phyloP scores from a whole-genome alignment of 371 early-diverging fungal species.

The Paramicrosporidium saccamoebae region DNA sequence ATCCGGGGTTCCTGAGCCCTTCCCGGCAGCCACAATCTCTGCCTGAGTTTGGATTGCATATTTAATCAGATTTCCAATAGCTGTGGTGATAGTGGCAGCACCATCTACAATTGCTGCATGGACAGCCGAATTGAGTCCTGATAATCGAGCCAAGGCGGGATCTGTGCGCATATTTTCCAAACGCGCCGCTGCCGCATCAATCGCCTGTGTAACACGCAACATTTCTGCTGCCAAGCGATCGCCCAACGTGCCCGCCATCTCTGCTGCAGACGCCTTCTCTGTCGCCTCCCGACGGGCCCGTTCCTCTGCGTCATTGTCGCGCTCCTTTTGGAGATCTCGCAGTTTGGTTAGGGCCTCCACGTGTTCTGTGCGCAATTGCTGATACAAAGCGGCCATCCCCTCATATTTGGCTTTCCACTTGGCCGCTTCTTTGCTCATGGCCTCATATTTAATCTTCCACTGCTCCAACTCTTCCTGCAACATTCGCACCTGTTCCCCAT shows the following conservation, averaged over 20 bases:
- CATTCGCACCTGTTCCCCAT: constrained; percentile 21
- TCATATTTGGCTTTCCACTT: constrained; percentile 72
- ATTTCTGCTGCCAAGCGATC: constrained; percentile 74
- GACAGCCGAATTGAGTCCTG: constrained; percentile 43
- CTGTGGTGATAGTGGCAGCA: constrained; percentile 64
- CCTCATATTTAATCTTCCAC: constrained; percentile 34
- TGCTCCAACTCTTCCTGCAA: constrained; percentile 26
- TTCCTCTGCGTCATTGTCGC: constrained; percentile 9
- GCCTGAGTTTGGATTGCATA: constrained; percentile 77
- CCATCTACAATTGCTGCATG: constrained; percentile 59
- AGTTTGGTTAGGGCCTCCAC: constrained; percentile 60
- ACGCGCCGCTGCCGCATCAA: constrained; percentile 56
- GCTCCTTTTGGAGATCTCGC: too few species aligned
- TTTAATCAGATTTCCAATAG: constrained; percentile 67
- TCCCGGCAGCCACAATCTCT: constrained; percentile 78
- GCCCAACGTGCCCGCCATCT: too few species aligned
- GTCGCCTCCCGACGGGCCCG: constrained; percentile 6
- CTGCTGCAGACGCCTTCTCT: constrained; percentile 9
- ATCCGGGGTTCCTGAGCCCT: constrained; percentile 39
- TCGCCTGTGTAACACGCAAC: constrained; percentile 57
- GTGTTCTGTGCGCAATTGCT: constrained; percentile 78
- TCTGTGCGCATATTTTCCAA: constrained; percentile 36
- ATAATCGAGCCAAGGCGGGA: constrained; percentile 28
- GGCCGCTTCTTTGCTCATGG: constrained; percentile 30
- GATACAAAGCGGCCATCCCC: constrained; percentile 65